These are phyloP conservation scores for Penicillium samsonianum DNA, from an alignment of 495 filamentous ascomycete genomes.

Conservation along the genomic window DNA sequence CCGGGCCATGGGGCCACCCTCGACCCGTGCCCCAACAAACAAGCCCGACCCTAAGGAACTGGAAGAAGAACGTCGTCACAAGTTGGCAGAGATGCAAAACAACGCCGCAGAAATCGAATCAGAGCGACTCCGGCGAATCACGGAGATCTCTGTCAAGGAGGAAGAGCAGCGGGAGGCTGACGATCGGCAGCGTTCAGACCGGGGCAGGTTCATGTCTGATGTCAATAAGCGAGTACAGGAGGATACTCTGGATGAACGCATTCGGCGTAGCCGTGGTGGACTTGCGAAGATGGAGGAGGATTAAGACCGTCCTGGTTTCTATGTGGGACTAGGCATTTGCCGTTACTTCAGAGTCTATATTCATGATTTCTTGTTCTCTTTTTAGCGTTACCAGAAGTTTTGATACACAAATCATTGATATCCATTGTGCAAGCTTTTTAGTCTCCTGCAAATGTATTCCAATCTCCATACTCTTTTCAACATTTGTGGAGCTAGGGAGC, in stretches of 20 bases:
- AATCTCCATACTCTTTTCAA: background rate
- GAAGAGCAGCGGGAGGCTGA: slow-evolving; percentile 64
- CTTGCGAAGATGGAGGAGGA: slow-evolving; percentile 41
- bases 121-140: slow-evolving; percentile 70
- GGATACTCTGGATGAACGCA: slow-evolving; percentile 47
- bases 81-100: slow-evolving; percentile 84
- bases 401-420: slow-evolving; percentile 6
- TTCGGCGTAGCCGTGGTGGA: slow-evolving; percentile 43
- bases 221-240: slow-evolving; percentile 44
- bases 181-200: slow-evolving; percentile 44
- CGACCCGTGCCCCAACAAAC: slow-evolving; percentile 15
- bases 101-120: slow-evolving; percentile 78
- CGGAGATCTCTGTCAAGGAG: slow-evolving; percentile 66
- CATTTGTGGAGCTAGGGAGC: background rate
- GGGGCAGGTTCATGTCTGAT: slow-evolving; percentile 43
- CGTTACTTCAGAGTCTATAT: background rate
- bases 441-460: background rate
- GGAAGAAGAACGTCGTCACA: slow-evolving; percentile 51
- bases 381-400: slow-evolving; percentile 7
- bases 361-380: slow-evolving; percentile 3
- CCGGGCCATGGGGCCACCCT: slow-evolving; percentile 23
- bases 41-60: slow-evolving; percentile 27
- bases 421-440: background rate
- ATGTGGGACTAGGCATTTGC: background rate
- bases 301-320: slow-evolving; percentile 1